phyloP scores from a whole-genome alignment of 331 rosid genomes.

The Stylosanthes scabra region DNA sequence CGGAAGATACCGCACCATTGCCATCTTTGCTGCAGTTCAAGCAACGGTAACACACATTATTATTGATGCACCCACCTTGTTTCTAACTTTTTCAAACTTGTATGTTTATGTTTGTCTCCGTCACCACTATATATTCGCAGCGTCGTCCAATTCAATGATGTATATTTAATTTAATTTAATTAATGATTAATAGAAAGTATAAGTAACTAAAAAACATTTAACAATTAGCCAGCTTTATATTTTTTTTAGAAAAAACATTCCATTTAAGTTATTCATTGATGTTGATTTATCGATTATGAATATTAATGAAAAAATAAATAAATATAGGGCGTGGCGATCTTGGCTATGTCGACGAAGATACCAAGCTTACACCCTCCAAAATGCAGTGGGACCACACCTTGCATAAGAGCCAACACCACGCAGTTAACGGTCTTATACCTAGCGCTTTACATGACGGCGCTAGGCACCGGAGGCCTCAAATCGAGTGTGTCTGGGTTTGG shows the following conservation, averaged over 20 bases:
- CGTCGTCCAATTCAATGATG: not conserved
- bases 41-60: conserved; percentile 59
- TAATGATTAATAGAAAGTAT: no score
- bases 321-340: conserved; percentile 75
- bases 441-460: conserved; percentile 81
- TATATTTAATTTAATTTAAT: no score
- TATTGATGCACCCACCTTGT: no score
- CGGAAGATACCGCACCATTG: conserved; percentile 89
- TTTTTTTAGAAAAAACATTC: no score
- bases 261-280: no score
- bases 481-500: conserved; percentile 92
- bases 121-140: no score
- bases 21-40: conserved; percentile 84
- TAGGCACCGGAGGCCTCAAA: conserved; percentile 88
- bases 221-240: no score
- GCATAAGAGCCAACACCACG: conserved; percentile 57
- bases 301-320: no score
- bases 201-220: no score
- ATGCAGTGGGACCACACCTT: conserved; percentile 48
- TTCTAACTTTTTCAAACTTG: not conserved
- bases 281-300: no score
- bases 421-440: conserved; percentile 66
- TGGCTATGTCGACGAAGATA: conserved; percentile 76
- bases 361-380: conserved; percentile 78
- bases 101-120: no score